Base-by-base conservation (phyloP, 768 basidiomycete genomes). In the Pleurotus sapidus region DNA sequence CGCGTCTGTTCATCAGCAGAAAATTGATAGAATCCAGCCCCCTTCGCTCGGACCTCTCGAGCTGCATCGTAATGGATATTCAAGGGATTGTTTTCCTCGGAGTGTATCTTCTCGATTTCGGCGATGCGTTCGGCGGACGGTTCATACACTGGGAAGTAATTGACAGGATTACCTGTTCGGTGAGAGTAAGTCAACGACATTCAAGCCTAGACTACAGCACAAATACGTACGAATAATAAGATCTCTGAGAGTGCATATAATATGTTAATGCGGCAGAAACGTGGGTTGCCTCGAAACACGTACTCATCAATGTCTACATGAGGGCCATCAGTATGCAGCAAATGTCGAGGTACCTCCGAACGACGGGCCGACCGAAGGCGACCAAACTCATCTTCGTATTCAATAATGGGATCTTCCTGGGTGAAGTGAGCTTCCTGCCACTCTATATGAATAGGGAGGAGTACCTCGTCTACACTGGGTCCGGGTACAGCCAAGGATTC, bases 1-100 rank as follows among this genome's bases (percentile, higher is more conserved):
- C 97, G 79, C 25, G 82, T 84, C 61, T 91, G 89, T 65, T 94
- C 92, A 63, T 97, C 93, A 2, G 69, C 81, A 11, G 93, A 92
- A 71, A 98, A 95, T 67, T 92, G 89, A 70, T 96, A 97, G 72
- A 90, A 93, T 1, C 84, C 95, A 1, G 96, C 95, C 45, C 91
- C 97, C 69, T 88, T 89, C 11, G 89, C 84, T 14, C 97, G 90
- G 17, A 90, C 86, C 72, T 99, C 96, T 50, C 72, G 74, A 0
- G 83, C 78, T 0, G 92, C 83, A 67, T 98, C 91, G 67, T 93
- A 99, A 69, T 97, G 93, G 2, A 79, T 70, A 9, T 81, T 77
- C 5, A 91, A 77, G 0, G 89, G 90, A 46, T 87, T 89, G 60
- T 87, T 81, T 37, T 82, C 78, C 61, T 95, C 91, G 2, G 86